Percentiles rank a stretch among this genome's conserved stretches.
phyloP scores from a whole-genome alignment of 2,329 filamentous ascomycete genomes.

The Graphiopsis chlorocephala region DNA sequence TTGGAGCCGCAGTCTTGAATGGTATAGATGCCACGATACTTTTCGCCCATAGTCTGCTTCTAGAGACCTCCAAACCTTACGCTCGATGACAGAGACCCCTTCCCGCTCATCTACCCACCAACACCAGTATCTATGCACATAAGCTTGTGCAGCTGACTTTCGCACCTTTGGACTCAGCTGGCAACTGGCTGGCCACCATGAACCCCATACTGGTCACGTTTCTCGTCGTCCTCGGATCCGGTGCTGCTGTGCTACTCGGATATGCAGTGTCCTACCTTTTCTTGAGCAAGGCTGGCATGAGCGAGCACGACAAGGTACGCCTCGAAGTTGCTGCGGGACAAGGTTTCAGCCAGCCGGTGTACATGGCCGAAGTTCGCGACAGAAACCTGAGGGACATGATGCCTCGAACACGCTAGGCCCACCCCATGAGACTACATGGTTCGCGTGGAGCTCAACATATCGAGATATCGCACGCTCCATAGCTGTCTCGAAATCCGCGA shows the following conservation, averaged over 20 bases:
- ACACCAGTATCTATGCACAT: not conserved
- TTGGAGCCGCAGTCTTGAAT: not conserved
- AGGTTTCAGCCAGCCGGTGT: not conserved
- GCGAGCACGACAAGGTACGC: not conserved
- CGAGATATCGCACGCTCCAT: not conserved
- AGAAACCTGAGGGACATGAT: not conserved
- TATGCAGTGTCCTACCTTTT: not conserved
- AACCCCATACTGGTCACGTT: constrained; percentile 15
- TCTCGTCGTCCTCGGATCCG: constrained; percentile 15
- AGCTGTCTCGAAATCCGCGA: not conserved
- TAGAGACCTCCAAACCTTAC: not conserved
- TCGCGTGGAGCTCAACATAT: not conserved
- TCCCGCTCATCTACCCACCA: not conserved
- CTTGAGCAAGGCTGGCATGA: not conserved
- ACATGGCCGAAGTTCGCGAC: constrained; percentile 2
- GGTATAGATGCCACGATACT: not conserved
- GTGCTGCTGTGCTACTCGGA: not conserved
- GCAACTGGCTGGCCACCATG: not conserved
- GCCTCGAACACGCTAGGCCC: not conserved
- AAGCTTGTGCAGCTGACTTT: not conserved
- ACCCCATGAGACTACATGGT: not conserved
- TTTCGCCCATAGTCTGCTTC: not conserved
- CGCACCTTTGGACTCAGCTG: not conserved
- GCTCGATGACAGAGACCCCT: not conserved
- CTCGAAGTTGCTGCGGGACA: not conserved